Evolutionary conservation across 352 stramenopile genomes (phyloP).

Genomic region (Pythium utonaiense): DNA sequence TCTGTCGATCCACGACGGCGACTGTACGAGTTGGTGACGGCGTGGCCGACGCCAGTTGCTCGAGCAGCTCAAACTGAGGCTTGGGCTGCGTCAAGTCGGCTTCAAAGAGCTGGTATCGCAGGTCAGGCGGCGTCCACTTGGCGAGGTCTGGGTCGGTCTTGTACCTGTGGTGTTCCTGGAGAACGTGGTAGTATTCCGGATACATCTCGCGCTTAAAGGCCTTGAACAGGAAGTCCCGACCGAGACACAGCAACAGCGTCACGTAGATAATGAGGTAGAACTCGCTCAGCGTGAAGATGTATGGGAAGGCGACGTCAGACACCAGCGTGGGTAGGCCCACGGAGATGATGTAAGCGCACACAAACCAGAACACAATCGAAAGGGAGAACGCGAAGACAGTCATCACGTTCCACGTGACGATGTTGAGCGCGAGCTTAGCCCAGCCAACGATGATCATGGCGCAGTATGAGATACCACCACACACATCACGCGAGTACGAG

Average conservation of each 20-base stretch:
- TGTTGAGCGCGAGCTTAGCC: conserved; percentile 80
- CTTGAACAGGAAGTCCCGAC: conserved; percentile 81
- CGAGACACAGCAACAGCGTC: conserved; percentile 63
- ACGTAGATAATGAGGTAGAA: conserved; percentile 82
- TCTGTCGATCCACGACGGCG: conserved; percentile 27
- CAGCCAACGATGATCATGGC: conserved; percentile 78
- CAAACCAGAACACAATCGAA: conserved; percentile 77
- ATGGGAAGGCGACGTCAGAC: conserved; percentile 71
- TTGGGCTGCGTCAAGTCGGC: conserved; percentile 58
- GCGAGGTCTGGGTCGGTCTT: conserved; percentile 39
- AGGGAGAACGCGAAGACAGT: conserved; percentile 48
- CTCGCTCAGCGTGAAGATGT: conserved; percentile 64
- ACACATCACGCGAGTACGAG: conserved; percentile 63
- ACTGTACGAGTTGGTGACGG: conserved; percentile 4
- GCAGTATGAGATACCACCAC: conserved; percentile 72
- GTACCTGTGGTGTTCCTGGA: conserved; percentile 69
- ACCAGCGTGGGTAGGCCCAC: conserved; percentile 50
- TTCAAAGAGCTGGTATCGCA: conserved; percentile 70
- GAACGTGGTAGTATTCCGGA: conserved; percentile 86
- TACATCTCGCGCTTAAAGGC: conserved; percentile 80
- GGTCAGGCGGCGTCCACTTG: conserved; percentile 57
- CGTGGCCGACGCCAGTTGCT: conserved; percentile 29
- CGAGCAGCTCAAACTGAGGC: conserved; percentile 55
- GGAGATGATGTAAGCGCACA: conserved; percentile 62
- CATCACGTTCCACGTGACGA: conserved; percentile 75